phyloP scores from a whole-genome alignment of 2,329 filamentous ascomycete species.

The Apiospora phragmitis region DNA sequence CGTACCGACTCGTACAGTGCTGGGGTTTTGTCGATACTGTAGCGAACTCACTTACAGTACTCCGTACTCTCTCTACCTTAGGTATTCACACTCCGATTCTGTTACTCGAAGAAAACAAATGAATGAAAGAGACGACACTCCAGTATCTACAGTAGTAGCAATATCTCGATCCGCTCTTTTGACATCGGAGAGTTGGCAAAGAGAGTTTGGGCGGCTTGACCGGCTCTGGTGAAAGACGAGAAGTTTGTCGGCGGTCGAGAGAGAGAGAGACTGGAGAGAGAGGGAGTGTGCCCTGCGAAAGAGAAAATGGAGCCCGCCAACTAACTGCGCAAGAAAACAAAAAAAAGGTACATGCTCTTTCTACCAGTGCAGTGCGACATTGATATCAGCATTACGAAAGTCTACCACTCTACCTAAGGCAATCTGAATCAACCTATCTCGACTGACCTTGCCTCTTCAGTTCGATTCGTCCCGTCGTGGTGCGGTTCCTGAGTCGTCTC shows the following conservation, averaged over 20 bases:
- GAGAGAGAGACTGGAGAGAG: neutral
- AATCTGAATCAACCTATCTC: neutral
- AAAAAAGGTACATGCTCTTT: neutral
- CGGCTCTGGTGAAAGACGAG: neutral
- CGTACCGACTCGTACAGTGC: neutral
- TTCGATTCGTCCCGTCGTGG: conserved; percentile 2
- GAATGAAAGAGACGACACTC: neutral
- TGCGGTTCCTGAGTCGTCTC: neutral
- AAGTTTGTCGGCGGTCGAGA: neutral
- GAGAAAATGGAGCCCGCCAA: neutral
- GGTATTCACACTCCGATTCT: too few species aligned
- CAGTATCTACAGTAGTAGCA: neutral
- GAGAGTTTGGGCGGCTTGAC: neutral
- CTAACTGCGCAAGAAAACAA: neutral
- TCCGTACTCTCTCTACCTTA: too few species aligned
- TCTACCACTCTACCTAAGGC: neutral
- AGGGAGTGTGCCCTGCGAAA: neutral
- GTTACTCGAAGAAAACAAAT: neutral
- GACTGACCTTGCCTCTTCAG: conserved; percentile 1
- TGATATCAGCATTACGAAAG: neutral
- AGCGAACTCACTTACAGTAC: neutral
- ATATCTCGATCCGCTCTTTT: neutral
- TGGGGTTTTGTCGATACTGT: neutral
- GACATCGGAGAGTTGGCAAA: neutral
- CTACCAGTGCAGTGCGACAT: neutral